Conservation (phyloP, 176 grass and related monocot species). For the Carex littledalei region DNA sequence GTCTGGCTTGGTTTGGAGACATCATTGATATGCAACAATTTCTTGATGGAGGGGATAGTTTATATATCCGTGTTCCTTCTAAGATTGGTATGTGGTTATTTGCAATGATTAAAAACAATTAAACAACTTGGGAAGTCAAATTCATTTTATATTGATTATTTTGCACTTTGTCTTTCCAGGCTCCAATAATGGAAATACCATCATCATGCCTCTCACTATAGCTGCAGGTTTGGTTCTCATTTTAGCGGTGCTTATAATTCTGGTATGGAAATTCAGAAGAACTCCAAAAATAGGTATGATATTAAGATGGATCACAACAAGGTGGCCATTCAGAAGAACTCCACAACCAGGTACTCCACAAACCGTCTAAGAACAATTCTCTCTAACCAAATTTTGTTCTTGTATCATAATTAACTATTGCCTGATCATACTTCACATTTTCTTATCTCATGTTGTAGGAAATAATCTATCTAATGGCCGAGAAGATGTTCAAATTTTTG, state of each 20-base stretch:
- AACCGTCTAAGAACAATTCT: background rate
- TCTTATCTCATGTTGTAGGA: background rate
- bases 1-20: background rate
- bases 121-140: background rate
- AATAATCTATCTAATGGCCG: background rate
- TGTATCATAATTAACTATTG: background rate
- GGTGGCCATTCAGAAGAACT: background rate
- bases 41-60: background rate
- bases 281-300: too few relatives aligned
- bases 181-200: background rate
- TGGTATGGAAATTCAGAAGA: background rate
- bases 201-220: background rate
- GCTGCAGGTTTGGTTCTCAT: background rate
- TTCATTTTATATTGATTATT: background rate
- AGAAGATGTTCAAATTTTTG: background rate
- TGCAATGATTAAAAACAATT: background rate
- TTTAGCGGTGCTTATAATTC: background rate
- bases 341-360: background rate
- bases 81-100: background rate
- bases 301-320: background rate
- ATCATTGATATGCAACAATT: background rate
- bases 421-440: background rate
- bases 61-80: conserved; percentile 3
- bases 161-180: background rate
- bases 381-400: background rate